Evolutionary conservation across 2,329 filamentous ascomycete species (phyloP).

Genomic region (Bisporella sp.): DNA sequence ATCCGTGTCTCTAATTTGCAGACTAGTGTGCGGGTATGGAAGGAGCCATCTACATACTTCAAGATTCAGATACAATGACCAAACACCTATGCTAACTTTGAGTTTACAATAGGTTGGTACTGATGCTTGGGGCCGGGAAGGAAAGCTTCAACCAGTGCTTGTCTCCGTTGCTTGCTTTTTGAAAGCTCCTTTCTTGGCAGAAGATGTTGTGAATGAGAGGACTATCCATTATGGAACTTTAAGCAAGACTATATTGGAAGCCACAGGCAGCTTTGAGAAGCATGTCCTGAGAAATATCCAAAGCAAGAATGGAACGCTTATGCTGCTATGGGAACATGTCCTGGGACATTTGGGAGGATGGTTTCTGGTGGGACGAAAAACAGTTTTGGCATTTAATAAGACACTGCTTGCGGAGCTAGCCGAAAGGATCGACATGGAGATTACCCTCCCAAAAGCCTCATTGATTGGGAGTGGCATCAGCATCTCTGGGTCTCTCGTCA

Average conservation of each 20-base stretch:
- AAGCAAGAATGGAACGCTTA: neutral
- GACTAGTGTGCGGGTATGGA: neutral
- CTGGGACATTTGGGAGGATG: neutral
- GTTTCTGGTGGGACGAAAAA: neutral
- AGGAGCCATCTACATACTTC: too few species aligned
- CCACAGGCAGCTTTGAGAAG: conserved; percentile 14
- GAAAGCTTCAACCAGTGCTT: conserved; percentile 53
- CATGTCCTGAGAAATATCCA: conserved; percentile 2
- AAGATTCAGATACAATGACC: neutral
- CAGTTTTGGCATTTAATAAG: neutral
- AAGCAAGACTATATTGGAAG: conserved; percentile 55
- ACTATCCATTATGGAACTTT: conserved; percentile 71
- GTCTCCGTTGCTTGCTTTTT: conserved; percentile 56
- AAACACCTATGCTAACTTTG: neutral
- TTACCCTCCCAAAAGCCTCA: conserved; percentile 61
- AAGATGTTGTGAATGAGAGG: conserved; percentile 57
- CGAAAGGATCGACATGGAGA: conserved; percentile 41
- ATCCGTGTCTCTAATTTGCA: conserved; percentile 1
- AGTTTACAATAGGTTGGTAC: neutral
- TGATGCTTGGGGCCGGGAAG: conserved; percentile 61
- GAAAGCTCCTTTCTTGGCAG: conserved; percentile 45
- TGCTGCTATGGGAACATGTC: conserved; percentile 2
- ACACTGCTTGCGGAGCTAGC: neutral
- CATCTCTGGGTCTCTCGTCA: conserved; percentile 36
- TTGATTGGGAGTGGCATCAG: conserved; percentile 53